These are phyloP conservation scores for Astrocystis sublimbata DNA, from an alignment of 495 filamentous ascomycete species.

Conservation along the genomic window DNA sequence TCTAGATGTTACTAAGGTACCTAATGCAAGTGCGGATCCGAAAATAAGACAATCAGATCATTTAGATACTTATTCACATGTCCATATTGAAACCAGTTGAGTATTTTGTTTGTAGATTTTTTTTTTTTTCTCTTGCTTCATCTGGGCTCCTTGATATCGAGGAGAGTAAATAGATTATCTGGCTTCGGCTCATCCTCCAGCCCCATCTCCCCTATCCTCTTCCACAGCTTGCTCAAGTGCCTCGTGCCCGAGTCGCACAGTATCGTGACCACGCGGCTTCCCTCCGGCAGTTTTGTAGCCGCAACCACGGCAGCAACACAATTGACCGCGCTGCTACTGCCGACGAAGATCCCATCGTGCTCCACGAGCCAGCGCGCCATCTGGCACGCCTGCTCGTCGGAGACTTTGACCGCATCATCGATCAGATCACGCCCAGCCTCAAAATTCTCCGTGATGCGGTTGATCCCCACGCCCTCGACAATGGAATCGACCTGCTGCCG, in stretches of 20 bases:
- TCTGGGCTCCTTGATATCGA: slow-evolving; percentile 35
- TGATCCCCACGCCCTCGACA: slow-evolving; percentile 95
- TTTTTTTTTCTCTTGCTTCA: too few species aligned
- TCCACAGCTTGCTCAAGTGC: slow-evolving; percentile 95
- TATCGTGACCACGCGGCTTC: slow-evolving; percentile 83
- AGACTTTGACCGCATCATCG: slow-evolving; percentile 87
- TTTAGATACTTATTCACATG: too few species aligned
- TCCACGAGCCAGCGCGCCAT: slow-evolving; percentile 97
- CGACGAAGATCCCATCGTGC: slow-evolving; percentile 92
- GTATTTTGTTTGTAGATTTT: too few species aligned
- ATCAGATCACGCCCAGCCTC: slow-evolving; percentile 80
- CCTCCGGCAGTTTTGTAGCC: slow-evolving; percentile 65
- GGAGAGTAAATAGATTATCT: slow-evolving; percentile 37
- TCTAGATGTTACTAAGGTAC: not conserved
- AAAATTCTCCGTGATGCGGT: slow-evolving; percentile 87
- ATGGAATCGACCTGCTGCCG: slow-evolving; percentile 92
- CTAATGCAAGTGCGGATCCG: slow-evolving; percentile 2
- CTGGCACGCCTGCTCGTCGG: slow-evolving; percentile 83
- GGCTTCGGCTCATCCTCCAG: slow-evolving; percentile 46
- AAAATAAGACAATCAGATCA: slow-evolving; percentile 12
- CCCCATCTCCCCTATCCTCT: slow-evolving; percentile 71
- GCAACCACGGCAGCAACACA: slow-evolving; percentile 86
- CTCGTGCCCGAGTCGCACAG: slow-evolving; percentile 88
- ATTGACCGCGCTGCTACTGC: slow-evolving; percentile 93
- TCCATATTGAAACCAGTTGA: not conserved